Conservation (phyloP, 495 filamentous ascomycete genomes). For the Pseudoneurospora amorphoporcata region DNA sequence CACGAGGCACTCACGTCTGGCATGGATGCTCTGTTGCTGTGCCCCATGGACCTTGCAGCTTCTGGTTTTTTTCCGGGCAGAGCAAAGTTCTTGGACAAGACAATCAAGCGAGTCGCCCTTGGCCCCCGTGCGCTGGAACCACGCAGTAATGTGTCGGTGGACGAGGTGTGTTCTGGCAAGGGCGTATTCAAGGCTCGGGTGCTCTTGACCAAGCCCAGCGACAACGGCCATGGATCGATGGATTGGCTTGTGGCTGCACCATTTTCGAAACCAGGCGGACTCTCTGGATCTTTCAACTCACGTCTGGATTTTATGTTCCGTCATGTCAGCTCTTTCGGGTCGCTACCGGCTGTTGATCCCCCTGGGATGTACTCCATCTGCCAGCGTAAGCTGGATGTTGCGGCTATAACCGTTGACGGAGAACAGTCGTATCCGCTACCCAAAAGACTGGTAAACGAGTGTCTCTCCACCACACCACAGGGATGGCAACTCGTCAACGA, state of each 20-base stretch:
- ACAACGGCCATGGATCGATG: neutral
- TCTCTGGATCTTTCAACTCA: neutral
- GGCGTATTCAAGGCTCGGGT: neutral
- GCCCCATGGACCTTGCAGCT: neutral
- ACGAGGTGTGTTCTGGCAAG: neutral
- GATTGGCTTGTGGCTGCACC: neutral
- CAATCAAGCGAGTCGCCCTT: neutral
- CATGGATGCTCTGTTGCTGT: neutral
- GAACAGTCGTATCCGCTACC: neutral
- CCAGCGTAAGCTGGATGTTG: neutral
- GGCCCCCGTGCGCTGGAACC: neutral
- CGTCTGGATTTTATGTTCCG: neutral
- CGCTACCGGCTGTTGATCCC: neutral
- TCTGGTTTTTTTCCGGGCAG: neutral
- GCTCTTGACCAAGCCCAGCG: neutral
- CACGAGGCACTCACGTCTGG: neutral
- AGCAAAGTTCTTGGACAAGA: conserved; percentile 1
- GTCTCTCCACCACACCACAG: neutral
- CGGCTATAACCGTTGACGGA: neutral
- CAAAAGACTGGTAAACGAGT: neutral
- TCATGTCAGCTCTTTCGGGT: neutral
- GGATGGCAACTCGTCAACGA: neutral
- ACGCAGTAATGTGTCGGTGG: neutral
- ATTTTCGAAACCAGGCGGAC: neutral
- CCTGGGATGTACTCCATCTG: neutral